Evolutionary conservation across 257 asterid species (phyloP).

Genomic region (Haberlea rhodopensis): DNA sequence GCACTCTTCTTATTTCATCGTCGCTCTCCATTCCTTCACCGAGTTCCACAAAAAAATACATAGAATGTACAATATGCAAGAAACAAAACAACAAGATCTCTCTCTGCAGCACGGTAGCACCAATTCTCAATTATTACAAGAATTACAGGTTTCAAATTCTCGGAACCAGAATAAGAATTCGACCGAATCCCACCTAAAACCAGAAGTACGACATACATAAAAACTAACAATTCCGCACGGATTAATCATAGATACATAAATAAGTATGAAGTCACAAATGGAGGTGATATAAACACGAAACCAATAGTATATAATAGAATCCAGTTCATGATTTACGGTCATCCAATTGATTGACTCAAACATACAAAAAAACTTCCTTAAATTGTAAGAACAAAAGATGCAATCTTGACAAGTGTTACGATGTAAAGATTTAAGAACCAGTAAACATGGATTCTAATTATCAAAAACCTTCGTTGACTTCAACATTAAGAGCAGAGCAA

Average conservation of each 20-base stretch:
- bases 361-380: neutral
- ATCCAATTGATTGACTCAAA: neutral
- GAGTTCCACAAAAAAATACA: neutral
- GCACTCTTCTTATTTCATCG: slow-evolving; percentile 96
- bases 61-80: neutral
- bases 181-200: neutral
- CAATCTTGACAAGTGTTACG: neutral
- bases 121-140: neutral
- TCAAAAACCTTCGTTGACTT: slow-evolving; percentile 68
- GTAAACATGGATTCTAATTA: neutral
- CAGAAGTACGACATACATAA: neutral
- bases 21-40: slow-evolving; percentile 91
- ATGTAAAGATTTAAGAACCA: neutral
- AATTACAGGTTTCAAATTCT: neutral
- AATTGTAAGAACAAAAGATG: neutral
- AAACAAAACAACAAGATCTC: neutral
- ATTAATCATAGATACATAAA: neutral
- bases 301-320: too few relatives aligned
- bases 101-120: too few relatives aligned
- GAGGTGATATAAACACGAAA: neutral
- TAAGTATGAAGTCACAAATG: neutral
- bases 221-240: neutral
- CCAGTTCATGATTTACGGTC: neutral
- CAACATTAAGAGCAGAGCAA: slow-evolving; percentile 74
- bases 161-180: neutral